phyloP scores from a whole-genome alignment of 2,329 filamentous ascomycete species.

The Rugonectria rugulosa region DNA sequence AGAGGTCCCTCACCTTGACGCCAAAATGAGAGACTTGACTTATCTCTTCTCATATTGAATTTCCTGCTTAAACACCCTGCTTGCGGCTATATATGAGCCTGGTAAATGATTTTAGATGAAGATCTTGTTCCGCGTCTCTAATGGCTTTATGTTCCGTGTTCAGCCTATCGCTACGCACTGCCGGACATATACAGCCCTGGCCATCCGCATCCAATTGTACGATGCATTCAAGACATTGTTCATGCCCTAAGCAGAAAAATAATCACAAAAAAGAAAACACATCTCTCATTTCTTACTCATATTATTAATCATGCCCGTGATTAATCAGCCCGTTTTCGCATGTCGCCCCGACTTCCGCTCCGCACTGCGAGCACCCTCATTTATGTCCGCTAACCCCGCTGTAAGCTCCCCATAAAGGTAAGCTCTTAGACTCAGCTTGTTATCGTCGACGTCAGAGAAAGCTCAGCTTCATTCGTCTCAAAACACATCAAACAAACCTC shows the following conservation, averaged over 20 bases:
- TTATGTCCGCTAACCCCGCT: slow-evolving; percentile 35
- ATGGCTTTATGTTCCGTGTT: too few relatives aligned
- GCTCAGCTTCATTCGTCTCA: background rate
- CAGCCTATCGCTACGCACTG: too few relatives aligned
- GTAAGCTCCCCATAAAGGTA: slow-evolving; percentile 7
- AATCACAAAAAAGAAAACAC: background rate
- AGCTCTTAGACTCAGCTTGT: background rate
- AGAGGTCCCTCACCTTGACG: too few relatives aligned
- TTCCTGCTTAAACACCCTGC: too few relatives aligned
- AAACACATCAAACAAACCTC: background rate
- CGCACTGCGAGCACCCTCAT: background rate
- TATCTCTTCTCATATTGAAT: too few relatives aligned
- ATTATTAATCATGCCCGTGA: slow-evolving; percentile 11
- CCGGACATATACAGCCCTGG: too few relatives aligned
- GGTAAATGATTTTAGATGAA: too few relatives aligned
- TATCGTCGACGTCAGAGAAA: background rate
- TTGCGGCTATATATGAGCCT: too few relatives aligned
- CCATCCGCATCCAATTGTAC: background rate
- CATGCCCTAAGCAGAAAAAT: too few relatives aligned
- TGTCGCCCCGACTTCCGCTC: background rate
- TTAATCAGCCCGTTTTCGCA: slow-evolving; percentile 13
- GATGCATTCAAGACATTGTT: background rate
- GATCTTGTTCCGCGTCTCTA: too few relatives aligned
- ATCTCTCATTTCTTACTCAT: background rate
- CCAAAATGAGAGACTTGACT: too few relatives aligned